These are phyloP conservation scores for Niveomyces coronatus DNA, from an alignment of 2,329 filamentous ascomycete species.

Conservation along the genomic window DNA sequence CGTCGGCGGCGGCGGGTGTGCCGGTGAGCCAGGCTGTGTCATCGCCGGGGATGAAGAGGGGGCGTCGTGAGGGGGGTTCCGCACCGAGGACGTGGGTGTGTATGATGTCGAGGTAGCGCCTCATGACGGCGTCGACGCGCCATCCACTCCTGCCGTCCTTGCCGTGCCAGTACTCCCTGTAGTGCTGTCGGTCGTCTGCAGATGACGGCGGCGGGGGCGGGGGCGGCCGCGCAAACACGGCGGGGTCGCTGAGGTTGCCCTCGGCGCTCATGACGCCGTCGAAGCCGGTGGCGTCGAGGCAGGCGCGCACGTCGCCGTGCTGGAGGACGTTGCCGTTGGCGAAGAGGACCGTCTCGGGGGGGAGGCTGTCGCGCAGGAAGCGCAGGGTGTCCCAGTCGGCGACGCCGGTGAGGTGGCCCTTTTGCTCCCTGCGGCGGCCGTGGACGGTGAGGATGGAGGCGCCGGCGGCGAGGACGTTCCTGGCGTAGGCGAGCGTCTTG, in stretches of 20 bases:
- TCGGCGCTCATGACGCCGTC: conserved; percentile 96
- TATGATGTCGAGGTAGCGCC: conserved; percentile 85
- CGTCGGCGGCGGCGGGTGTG: conserved; percentile 26
- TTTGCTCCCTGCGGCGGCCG: conserved; percentile 80
- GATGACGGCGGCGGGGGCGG: too few relatives aligned
- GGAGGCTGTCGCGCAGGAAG: conserved; percentile 73
- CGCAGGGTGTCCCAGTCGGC: conserved; percentile 86
- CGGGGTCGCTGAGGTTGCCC: conserved; percentile 85
- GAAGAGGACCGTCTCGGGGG: conserved; percentile 83
- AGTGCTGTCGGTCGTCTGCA: conserved; percentile 53
- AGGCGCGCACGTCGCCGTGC: conserved; percentile 64
- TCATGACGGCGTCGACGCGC: conserved; percentile 75
- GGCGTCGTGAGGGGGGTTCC: conserved; percentile 54
- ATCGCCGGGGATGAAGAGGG: conserved; percentile 61
- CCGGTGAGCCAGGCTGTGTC: conserved; percentile 35
- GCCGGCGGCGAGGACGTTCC: conserved; percentile 75
- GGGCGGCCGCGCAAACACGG: conserved; percentile 67
- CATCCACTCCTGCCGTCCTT: conserved; percentile 72
- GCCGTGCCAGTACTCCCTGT: conserved; percentile 79
- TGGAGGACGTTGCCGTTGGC: conserved; percentile 92
- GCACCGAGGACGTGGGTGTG: conserved; percentile 63
- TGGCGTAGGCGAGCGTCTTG: conserved; percentile 78
- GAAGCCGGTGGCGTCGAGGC: conserved; percentile 72
- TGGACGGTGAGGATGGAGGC: conserved; percentile 92
- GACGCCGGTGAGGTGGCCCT: conserved; percentile 87